Evolutionary conservation across 108 stramenopile genomes (phyloP), one percentile per base, ranked within the genome.

Genomic region (Poteriospumella lacustris): DNA sequence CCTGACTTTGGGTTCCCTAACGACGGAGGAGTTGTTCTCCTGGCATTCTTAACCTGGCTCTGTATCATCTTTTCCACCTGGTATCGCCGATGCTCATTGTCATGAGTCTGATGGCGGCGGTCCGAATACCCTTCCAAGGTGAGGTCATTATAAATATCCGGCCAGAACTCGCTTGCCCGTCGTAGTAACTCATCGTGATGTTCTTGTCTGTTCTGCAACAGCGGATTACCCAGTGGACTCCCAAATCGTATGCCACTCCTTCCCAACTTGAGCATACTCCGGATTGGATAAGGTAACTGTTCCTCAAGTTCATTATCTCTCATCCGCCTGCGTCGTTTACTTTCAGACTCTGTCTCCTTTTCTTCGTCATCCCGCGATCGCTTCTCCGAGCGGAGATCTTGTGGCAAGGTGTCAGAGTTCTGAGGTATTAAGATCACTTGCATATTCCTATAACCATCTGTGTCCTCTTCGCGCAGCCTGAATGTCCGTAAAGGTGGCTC

Each of bases 91-190:
- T 52, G 47, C 47, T 52, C 47, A 52, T 52, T 52, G 47, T 52
- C 47, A 52, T 52, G 47, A 52, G 47, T 52, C 47, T 52, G 47
- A 52, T 52, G 47, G 47, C 47, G 47, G 47, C 47, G 47, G 47
- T 52, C 47, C 47, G 47, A 52, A 52, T 52, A 52, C 47, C 47
- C 47, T 52, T 52, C 47, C 47, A 52, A 52, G 47, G 47, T 52
- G 47, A 52, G 47, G 47, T 52, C 47, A 52, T 52, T 52, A 52
- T 52, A 52, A 52, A 52, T 52, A 52, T 52, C 47, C 47, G 47
- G 47, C 47, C 47, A 52, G 47, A 52, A 52, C 47, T 52, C 47
- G 47, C 47, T 52, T 52, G 47, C 47, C 47, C 47, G 47, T 52
- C 47, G 47, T 52, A 52, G 47, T 52, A 52, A 52, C 47, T 52